Evolutionary conservation across 768 basidiomycete species (phyloP).

Genomic region (Xerocomellus dryophilus): DNA sequence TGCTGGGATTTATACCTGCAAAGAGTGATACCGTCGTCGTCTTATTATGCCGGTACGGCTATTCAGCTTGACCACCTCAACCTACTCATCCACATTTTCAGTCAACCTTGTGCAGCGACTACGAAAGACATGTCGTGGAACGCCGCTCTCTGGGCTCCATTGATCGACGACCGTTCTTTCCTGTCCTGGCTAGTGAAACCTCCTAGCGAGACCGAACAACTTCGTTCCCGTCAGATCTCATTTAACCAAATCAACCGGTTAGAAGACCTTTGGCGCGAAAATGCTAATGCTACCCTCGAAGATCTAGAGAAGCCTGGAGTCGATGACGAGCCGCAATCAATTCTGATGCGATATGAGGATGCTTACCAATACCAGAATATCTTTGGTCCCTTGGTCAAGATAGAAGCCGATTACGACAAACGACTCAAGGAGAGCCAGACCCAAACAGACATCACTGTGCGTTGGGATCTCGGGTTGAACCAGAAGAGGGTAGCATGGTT

Average conservation of each 20-base stretch:
- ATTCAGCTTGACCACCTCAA: neutral
- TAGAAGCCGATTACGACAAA: conserved; percentile 99
- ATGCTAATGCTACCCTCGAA: conserved; percentile 89
- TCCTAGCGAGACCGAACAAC: conserved; percentile 92
- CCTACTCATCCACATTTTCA: conserved; percentile 29
- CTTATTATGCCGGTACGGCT: conserved; percentile 82
- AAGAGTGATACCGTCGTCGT: conserved; percentile 99
- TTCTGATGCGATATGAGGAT: conserved; percentile 90
- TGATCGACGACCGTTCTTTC: conserved; percentile 98
- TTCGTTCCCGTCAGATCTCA: conserved; percentile 94
- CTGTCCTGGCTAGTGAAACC: conserved; percentile 99
- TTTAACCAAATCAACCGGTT: conserved; percentile 96
- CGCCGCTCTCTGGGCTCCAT: conserved; percentile 93
- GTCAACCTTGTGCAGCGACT: conserved; percentile 96
- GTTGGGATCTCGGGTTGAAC: conserved; percentile 98
- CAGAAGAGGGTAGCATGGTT: conserved; percentile 99
- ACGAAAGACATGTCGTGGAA: conserved; percentile 99
- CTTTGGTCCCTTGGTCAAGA: conserved; percentile 98
- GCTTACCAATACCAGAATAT: conserved; percentile 99
- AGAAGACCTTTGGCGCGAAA: conserved; percentile 97
- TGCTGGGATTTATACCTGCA: conserved; percentile 98
- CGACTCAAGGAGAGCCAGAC: conserved; percentile 97
- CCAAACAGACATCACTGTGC: conserved; percentile 91
- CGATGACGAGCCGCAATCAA: conserved; percentile 95
- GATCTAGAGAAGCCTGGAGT: conserved; percentile 97